phyloP scores from a whole-genome alignment of 805 yeast genomes.

The Saturnispora sekii region DNA sequence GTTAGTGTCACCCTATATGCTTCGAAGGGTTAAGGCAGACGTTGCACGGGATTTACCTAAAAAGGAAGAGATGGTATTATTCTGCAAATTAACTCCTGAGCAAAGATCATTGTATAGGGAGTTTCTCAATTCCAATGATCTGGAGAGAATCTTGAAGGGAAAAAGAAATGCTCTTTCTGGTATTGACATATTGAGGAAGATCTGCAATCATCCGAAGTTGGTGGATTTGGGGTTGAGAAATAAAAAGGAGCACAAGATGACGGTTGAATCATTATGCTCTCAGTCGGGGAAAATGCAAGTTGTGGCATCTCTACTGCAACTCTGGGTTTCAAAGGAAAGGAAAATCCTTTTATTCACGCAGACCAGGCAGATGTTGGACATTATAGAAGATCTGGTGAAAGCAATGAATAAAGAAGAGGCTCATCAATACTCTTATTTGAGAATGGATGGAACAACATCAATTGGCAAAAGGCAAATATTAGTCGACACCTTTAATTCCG shows the following conservation, averaged over 20 bases:
- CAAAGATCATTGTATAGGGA: slow-evolving; percentile 69
- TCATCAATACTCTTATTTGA: slow-evolving; percentile 38
- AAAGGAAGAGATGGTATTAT: slow-evolving; percentile 87
- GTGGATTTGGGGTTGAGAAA: slow-evolving; percentile 35
- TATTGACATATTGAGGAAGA: slow-evolving; percentile 80
- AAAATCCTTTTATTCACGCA: slow-evolving; percentile 84
- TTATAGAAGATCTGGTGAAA: slow-evolving; percentile 58
- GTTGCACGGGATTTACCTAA: slow-evolving; percentile 93
- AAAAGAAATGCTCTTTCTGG: slow-evolving; percentile 78
- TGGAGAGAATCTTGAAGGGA: slow-evolving; percentile 62
- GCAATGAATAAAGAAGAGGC: slow-evolving; percentile 26
- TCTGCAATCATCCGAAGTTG: slow-evolving; percentile 94
- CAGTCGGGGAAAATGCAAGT: slow-evolving; percentile 89
- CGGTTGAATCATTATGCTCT: slow-evolving; percentile 29
- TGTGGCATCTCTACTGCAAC: slow-evolving; percentile 55
- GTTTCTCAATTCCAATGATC: slow-evolving; percentile 69
- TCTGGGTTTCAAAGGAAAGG: slow-evolving; percentile 73
- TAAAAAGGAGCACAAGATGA: slow-evolving; percentile 14
- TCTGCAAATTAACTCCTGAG: slow-evolving; percentile 70
- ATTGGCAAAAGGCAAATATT: slow-evolving; percentile 65
- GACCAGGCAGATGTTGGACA: slow-evolving; percentile 88
- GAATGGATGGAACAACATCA: slow-evolving; percentile 94
- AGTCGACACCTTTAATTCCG: slow-evolving; percentile 72
- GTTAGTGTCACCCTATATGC: slow-evolving; percentile 77
- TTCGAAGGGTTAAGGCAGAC: slow-evolving; percentile 82